Base-by-base conservation (phyloP, 805 yeast species). In the Starmerella kuoi region DNA sequence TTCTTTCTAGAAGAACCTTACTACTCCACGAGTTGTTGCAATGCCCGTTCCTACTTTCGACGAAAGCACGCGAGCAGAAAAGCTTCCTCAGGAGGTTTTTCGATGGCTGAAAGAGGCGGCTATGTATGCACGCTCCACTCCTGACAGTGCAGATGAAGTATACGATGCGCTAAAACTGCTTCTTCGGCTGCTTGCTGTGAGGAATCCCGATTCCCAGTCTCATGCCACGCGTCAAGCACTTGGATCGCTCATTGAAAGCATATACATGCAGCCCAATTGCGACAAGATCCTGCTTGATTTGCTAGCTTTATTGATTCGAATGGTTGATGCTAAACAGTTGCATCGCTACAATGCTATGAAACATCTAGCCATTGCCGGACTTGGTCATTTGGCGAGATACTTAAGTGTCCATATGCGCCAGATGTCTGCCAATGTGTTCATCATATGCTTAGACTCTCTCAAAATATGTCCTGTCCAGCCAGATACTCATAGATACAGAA, bases 281-380 rank as follows among this genome's bases (percentile, higher is more conserved):
- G 51, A 44, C 5, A 41, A 43, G 28, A 34, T 44, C 2, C 25
- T 42, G 12, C 18, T 41, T 18, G 55, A 51, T 17, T 31, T 51
- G 21, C 40, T 45, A 8, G 49, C 41, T 9, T 31, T 48, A 23
- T 38, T 51, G 31, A 40, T 51, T 15, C 46, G 52, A 9, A 40
- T 51, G 25, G 42, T 51, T 20, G 55, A 51, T 22, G 46, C 44
- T 12, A 43, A 43, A 23, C 45, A 45, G 27, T 26, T 33, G 17
- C 21, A 27, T 22, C 37, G 35, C 25, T 50, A 45, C 40, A 52
- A 51, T 23, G 46, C 52, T 5, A 51, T 51, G 55, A 51, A 51
- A 26, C 49, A 46, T 30, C 41, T 51, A 19, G 53, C 54, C 3
- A 46, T 51, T 28, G 37, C 50, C 4, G 52, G 52, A 1, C 42